Conservation (phyloP, 208 protist genomes). For the Acanthamoeba castellanii region DNA sequence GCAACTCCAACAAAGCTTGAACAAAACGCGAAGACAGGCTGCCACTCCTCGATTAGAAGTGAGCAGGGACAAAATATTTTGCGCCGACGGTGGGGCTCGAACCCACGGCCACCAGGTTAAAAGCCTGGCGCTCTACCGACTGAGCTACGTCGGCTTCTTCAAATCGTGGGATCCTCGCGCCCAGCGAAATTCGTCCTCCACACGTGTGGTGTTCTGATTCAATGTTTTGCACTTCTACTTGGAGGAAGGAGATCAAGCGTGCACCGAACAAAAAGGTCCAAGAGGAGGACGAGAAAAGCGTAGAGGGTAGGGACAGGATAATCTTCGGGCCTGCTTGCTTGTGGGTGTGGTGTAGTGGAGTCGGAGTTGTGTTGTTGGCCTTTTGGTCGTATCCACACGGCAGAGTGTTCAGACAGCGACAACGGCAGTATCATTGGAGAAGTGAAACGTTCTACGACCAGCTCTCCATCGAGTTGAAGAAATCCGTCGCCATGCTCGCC, state of each 20-base stretch:
- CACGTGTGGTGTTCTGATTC: no score
- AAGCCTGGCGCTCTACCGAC: slow-evolving; percentile 57
- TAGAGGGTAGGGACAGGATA: not conserved
- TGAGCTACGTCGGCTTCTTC: slow-evolving; percentile 45
- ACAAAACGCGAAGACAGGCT: no score
- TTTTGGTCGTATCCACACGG: no score
- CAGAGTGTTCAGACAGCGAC: no score
- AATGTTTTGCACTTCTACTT: no score
- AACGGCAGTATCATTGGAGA: not conserved
- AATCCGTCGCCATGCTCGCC: slow-evolving; percentile 37
- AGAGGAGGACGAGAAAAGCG: not conserved
- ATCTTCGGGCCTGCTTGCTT: not conserved
- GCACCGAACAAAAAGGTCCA: not conserved
- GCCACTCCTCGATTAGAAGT: no score
- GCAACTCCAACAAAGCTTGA: no score
- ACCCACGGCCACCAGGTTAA: slow-evolving; percentile 98
- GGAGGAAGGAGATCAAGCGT: no score
- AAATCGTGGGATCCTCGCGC: no score
- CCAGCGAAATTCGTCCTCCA: no score
- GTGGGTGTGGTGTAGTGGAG: not conserved
- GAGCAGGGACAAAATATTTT: not conserved
- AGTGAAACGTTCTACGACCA: slow-evolving; percentile 9
- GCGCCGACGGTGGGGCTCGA: slow-evolving; percentile 90
- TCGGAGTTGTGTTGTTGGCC: no score
- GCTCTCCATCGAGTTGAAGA: slow-evolving; percentile 63